phyloP scores from a whole-genome alignment of 2,329 filamentous ascomycete genomes.

The Phialophora expanda region DNA sequence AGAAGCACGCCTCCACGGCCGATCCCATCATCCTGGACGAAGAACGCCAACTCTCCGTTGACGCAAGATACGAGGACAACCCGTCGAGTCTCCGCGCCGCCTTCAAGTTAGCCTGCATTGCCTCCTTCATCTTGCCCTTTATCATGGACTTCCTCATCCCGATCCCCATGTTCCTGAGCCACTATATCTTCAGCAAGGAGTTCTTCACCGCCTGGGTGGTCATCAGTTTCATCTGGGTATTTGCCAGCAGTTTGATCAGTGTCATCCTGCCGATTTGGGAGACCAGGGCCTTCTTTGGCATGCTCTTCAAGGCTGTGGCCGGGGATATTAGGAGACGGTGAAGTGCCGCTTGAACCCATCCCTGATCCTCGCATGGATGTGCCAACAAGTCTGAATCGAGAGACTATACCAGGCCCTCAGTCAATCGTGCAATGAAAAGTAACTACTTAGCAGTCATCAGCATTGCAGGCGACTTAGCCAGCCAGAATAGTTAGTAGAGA shows the following conservation, averaged over 20 bases:
- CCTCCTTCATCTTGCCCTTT: slow-evolving; percentile 69
- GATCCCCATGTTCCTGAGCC: slow-evolving; percentile 83
- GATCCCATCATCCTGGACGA: slow-evolving; percentile 38
- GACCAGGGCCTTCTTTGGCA: slow-evolving; percentile 44
- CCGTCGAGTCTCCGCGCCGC: slow-evolving; percentile 44
- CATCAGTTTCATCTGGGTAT: slow-evolving; percentile 74
- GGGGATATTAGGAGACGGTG: slow-evolving; percentile 18
- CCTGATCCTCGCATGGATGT: too few species aligned
- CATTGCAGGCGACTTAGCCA: too few species aligned
- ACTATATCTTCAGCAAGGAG: slow-evolving; percentile 77
- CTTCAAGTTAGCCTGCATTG: slow-evolving; percentile 56
- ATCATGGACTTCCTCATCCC: slow-evolving; percentile 83
- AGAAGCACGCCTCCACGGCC: slow-evolving; percentile 21
- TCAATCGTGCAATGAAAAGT: too few species aligned
- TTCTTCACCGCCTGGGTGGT: slow-evolving; percentile 85
- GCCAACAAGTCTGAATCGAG: too few species aligned
- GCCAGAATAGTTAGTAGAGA: too few species aligned
- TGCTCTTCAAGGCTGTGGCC: slow-evolving; percentile 25
- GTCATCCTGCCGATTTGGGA: slow-evolving; percentile 52
- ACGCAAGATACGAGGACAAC: slow-evolving; percentile 41
- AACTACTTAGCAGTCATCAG: too few species aligned
- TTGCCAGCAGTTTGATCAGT: slow-evolving; percentile 48
- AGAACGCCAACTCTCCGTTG: slow-evolving; percentile 40
- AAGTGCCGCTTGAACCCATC: neutral
- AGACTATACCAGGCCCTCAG: too few species aligned